Percentiles rank a stretch among this genome's conserved stretches.
phyloP scores from a whole-genome alignment of 805 yeast genomes.

The Pichia manshurica region DNA sequence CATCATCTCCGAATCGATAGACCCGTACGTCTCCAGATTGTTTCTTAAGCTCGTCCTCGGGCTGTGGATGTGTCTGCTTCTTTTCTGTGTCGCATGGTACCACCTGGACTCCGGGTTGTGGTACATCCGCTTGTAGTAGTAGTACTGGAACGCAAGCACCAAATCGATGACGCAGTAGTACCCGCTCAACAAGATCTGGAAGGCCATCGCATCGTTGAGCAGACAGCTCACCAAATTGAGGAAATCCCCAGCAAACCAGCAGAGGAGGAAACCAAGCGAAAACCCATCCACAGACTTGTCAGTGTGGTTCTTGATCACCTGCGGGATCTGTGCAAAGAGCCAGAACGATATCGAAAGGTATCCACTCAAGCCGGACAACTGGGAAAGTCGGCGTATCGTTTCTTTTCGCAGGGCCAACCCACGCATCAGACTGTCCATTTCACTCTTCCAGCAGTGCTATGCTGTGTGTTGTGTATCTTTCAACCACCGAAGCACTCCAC shows the following conservation, averaged over 20 bases:
- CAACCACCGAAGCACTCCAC: too few species aligned
- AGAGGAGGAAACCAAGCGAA: conserved; percentile 50
- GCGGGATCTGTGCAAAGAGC: conserved; percentile 74
- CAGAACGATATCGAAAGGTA: conserved; percentile 48
- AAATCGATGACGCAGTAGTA: conserved; percentile 47
- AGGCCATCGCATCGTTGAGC: conserved; percentile 42
- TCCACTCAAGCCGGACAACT: conserved; percentile 27
- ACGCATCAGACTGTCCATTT: neutral
- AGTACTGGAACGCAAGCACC: conserved; percentile 40
- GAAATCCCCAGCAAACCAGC: conserved; percentile 64
- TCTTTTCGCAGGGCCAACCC: neutral
- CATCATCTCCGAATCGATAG: conserved; percentile 3
- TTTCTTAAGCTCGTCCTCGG: conserved; percentile 24
- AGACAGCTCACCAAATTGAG: conserved; percentile 47
- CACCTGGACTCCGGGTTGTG: conserved; percentile 30
- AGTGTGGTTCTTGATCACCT: conserved; percentile 52
- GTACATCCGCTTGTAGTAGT: conserved; percentile 41
- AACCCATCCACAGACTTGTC: conserved; percentile 63
- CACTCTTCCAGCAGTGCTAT: too few species aligned
- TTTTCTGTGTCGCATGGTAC: conserved; percentile 19
- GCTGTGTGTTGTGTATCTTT: too few species aligned
- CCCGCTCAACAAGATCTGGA: conserved; percentile 40
- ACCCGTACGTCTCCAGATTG: conserved; percentile 15
- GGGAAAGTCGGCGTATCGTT: neutral
- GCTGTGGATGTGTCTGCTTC: conserved; percentile 16